Evolutionary conservation across 2,329 filamentous ascomycete species (phyloP), one percentile per base, ranked within the genome.

Genomic region (Paecilomyces sp.): DNA sequence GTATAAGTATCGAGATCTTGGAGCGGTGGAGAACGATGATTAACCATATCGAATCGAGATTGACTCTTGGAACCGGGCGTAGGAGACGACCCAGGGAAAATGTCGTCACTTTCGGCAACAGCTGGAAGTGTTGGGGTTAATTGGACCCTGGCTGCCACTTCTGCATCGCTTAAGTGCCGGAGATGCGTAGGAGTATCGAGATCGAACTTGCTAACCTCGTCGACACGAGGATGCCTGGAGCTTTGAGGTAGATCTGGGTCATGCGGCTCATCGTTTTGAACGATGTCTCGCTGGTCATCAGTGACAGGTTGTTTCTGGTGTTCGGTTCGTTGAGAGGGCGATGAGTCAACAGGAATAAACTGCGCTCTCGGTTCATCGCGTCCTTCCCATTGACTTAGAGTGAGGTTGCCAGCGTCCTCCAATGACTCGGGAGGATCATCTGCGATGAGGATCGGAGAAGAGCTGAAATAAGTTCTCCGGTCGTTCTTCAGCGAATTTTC

Each of bases 321-420:
- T 22, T 72, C 70, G 0, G 72, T 75, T 13, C 76, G 73, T 3
- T 80, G 75, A 2, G 82, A 76, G 0, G 81, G 79, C 0, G 87
- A 85, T 12, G 86, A 85, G 31, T 84, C 82, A 54, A 93, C 88
- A 0, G 85, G 77, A 2, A 88, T 85, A 67, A 94, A 94, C 52
- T 90, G 82, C 28, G 95, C 82, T 68, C 95, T 91, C 0, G 91
- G 95, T 72, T 95, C 84, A 62, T 96, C 85, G 66, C 96, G 91
- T 34, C 89, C 85, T 30, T 87, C 78, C 61, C 83, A 84, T 18
- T 82, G 79, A 54, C 81, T 84, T 12, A 74, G 72, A 56, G 72
- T 76, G n/a, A 70, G 72, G 50, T 74, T 71, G 28, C 64, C 66
- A 15, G 68, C 68, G 55, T 67, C 74, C 13, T 70, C 64, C 28